Evolutionary conservation across 164 flowering plant genomes (phyloP), one percentile per base, ranked within the genome.

Genomic region (Kingdonia uniflora): DNA sequence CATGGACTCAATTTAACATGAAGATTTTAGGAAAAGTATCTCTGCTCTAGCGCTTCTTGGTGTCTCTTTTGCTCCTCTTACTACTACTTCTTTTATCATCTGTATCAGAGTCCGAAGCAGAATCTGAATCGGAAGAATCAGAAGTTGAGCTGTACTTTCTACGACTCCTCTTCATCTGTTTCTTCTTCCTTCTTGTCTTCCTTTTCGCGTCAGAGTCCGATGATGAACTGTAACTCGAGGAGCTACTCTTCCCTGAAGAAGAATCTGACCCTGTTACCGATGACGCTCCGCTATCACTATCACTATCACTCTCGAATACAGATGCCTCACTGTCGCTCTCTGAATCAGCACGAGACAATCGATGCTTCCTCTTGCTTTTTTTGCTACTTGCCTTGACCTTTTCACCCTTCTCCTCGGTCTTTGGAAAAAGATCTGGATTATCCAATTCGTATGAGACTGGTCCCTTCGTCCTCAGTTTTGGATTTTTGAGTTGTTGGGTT

Each of bases 401-500:
- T 49, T 75, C 72, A 22, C 38, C 66, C 57, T 79, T 66, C 53
- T 59, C 74, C 50, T 56, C 74, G n/a, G n/a, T n/a, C 64, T 73
- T 61, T 35, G 49, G 55, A 40, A 50, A 29, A 29, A 29, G 38
- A 59, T 81, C 84, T 1, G 81, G 92, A 44, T 76, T 69, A 26
- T 85, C 98, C 71, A 78, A 48, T 57, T 78, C 87, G 56, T 71
- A 76, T 0, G 84, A 67, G 25, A 68, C 62, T 1, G 81, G 56
- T 2, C 68, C 29, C 68, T 70, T 78, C 90, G 79, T 82, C 71
- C 72, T 80, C 76, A 84, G 59, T 49, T 91, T 91, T 6, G 95
- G 96, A 52, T 87, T 84, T 62, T 91, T 91, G 21, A 91, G 81
- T 49, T 80, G 89, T 51, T 91, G 98, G 6, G 95, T 85, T 10